Conservation (phyloP, 306 rosid species). For the Delonix regia region DNA sequence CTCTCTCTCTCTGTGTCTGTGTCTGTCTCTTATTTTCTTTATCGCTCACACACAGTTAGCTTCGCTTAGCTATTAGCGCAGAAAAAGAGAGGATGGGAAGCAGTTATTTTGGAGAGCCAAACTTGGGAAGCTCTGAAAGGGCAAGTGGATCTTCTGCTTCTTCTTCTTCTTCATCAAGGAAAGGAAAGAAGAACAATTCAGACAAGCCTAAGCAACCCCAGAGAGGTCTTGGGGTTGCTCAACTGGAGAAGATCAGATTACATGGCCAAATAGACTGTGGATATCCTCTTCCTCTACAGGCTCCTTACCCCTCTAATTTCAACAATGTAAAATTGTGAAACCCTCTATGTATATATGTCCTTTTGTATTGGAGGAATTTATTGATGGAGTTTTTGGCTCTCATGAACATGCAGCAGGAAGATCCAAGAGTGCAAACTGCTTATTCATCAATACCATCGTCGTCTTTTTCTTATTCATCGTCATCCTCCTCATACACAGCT, state of each 20-base stretch:
- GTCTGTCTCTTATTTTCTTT: neutral
- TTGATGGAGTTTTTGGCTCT: conserved; percentile 1
- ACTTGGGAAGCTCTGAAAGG: conserved; percentile 62
- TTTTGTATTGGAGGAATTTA: neutral
- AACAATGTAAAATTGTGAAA: conserved; percentile 52
- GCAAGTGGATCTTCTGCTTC: conserved; percentile 59
- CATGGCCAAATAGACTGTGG: conserved; percentile 72
- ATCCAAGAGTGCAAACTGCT: conserved; percentile 70
- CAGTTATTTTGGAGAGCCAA: conserved; percentile 83
- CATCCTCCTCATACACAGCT: conserved; percentile 76
- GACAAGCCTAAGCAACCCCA: conserved; percentile 98
- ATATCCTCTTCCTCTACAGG: conserved; percentile 49
- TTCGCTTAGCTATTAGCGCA: neutral
- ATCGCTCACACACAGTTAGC: neutral
- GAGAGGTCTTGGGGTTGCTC: conserved; percentile 99
- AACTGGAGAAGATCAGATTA: conserved; percentile 96
- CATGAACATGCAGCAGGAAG: conserved; percentile 55
- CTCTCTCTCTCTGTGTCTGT: neutral
- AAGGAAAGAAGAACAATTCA: conserved; percentile 75
- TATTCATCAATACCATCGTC: conserved; percentile 70
- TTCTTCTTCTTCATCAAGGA: conserved; percentile 54
- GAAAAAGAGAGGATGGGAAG: conserved; percentile 55
- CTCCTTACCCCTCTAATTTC: conserved; percentile 56
- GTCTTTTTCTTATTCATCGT: conserved; percentile 71
- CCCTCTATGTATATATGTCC: neutral